Conservation (phyloP, 2,329 filamentous ascomycete species). For the Fusarium temperatum region DNA sequence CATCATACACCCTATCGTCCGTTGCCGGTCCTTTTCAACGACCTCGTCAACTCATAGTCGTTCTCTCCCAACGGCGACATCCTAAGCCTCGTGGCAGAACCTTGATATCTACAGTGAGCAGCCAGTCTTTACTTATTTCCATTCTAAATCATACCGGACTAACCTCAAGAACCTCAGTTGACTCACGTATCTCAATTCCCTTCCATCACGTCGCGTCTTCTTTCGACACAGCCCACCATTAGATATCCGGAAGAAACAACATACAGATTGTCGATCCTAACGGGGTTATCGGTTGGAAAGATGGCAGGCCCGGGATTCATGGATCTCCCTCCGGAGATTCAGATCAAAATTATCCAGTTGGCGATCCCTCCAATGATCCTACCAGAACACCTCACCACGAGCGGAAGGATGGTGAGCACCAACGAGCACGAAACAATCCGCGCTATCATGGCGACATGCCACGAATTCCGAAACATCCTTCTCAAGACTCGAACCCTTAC, state of each 20-base stretch:
- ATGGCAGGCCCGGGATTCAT: neutral
- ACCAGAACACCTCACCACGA: neutral
- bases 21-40: no score
- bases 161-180: no score
- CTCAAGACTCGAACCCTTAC: neutral
- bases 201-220: rapidly evolving
- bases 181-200: rapidly evolving
- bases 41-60: neutral
- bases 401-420: neutral
- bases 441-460: neutral
- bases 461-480: neutral
- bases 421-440: neutral
- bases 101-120: neutral
- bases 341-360: neutral
- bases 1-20: rapidly evolving
- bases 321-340: neutral
- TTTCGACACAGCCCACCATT: neutral
- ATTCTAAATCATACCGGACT: no score
- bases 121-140: no score
- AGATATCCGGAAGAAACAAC: no score
- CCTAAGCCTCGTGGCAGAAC: rapidly evolving
- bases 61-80: no score
- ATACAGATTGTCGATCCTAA: no score
- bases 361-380: neutral
- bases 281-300: no score